A percentile compares a stretch with the other conserved stretches of the same genome.
phyloP scores from a whole-genome alignment of 345 rosid genomes.

The Linum trigynum region DNA sequence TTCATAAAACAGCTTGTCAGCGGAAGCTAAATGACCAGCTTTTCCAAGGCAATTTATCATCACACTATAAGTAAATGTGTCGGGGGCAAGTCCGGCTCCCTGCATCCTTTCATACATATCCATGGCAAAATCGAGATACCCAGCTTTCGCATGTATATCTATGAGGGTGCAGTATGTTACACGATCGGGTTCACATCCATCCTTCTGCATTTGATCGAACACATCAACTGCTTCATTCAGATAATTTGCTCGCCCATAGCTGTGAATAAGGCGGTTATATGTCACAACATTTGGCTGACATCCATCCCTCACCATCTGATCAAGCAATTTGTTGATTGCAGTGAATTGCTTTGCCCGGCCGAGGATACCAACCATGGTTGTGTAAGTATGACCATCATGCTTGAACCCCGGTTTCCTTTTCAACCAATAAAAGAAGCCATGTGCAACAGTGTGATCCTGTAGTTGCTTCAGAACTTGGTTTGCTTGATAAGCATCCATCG shows the following conservation, averaged over 20 bases:
- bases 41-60: slow-evolving; percentile 96
- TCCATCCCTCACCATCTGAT: slow-evolving; percentile 73
- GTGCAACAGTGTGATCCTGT: slow-evolving; percentile 68
- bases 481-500: slow-evolving; percentile 73
- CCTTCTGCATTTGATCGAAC: slow-evolving; percentile 66
- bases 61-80: slow-evolving; percentile 84
- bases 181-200: slow-evolving; percentile 77
- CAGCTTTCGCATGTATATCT: slow-evolving; percentile 93
- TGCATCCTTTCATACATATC: slow-evolving; percentile 76
- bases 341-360: slow-evolving; percentile 80
- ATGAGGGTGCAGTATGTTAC: slow-evolving; percentile 86
- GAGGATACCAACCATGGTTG: slow-evolving; percentile 90
- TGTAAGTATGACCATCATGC: slow-evolving; percentile 88
- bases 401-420: slow-evolving; percentile 57
- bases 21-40: slow-evolving; percentile 77
- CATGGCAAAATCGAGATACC: slow-evolving; percentile 85
- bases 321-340: slow-evolving; percentile 55
- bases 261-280: slow-evolving; percentile 80
- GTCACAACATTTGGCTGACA: slow-evolving; percentile 86
- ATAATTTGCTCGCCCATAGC: slow-evolving; percentile 90
- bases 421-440: slow-evolving; percentile 77
- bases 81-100: slow-evolving; percentile 74
- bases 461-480: slow-evolving; percentile 84
- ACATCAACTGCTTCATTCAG: slow-evolving; percentile 63
- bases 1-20: slow-evolving; percentile 65